Base-by-base conservation (phyloP, 441 rosid species). In the Erodium trifolium region DNA sequence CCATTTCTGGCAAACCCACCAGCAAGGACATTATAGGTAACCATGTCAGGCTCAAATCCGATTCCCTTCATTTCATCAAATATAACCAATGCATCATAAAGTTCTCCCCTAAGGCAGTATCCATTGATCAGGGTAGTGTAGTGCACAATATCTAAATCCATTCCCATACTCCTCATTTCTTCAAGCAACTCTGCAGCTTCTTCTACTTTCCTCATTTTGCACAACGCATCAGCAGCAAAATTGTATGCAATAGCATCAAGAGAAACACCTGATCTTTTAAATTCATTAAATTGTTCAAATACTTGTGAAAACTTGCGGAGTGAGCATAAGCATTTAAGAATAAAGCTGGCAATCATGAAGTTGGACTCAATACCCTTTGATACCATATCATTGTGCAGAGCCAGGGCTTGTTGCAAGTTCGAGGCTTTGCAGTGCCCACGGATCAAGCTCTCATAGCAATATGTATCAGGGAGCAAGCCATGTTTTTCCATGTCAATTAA, bases 121-220 rank as follows among this genome's bases (percentile, higher is more conserved):
- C 97, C 97, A 75, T 43, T 67, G 17, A 93, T 80, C 69, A 93
- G 65, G 72, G 92, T 90, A 34, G 88, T 89, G 72, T 87, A 87
- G 84, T 86, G 83, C 70, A 82, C 49, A 37, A 81, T 53, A 80
- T 93, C 94, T 37, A 79, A 81, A 71, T 41, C 77, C 73, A 89
- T 73, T 29, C 76, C 63, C 78, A 79, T 85, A 37, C 51, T 45
- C 77, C 63, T 83, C 97, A 93, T 90, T 74, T 90, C 90, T 72
- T 71, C 53, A 12, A 90, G 71, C 74, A 88, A 70, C 70, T 64
- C 53, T 11, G 60, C 9, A 64, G 87, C 94, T 68, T 83, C 89
- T 74, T 90, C 85, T 70, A 89, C 70, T 78, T 83, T 81, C 9
- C 83, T 87, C 18, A 78, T 73, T 78, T 84, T 86, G 79, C 94